Base-by-base conservation (phyloP, 805 yeast species). In the Candida takata region DNA sequence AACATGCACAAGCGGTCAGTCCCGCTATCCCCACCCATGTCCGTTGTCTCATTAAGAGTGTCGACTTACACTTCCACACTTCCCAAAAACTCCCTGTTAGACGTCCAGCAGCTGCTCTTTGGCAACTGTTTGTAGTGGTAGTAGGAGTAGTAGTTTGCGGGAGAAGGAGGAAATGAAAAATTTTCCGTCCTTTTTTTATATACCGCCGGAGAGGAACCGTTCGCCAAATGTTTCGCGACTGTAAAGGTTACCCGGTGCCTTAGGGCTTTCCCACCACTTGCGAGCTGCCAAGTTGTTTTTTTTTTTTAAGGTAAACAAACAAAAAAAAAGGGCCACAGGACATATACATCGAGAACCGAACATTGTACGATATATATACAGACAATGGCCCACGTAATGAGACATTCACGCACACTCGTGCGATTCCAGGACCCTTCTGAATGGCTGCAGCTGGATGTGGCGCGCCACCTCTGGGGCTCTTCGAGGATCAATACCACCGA, bases 391-490 rank as follows among this genome's bases (percentile, higher is more conserved):
- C 32, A 42, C 19, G 40, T 38, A 6, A 34, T 42, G 2, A 37
- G 26, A n/a, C 33, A 44, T 19, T 37, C 38, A n/a, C 40, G 44
- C 12, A 34, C 42, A 6, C 32, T 33, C 5, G 35, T 35, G 9
- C 8, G 13, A 9, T 13, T 14, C 26, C 26, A 33, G 29, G 7
- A 13, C n/a, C 28, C 44, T 7, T 11, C 5, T 3, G 25, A 26
- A 5, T 17, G 34, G 12, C 29, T 45, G 7, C 49, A 48, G 23
- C 35, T 51, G 9, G 53, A 52, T 26, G 48, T 52, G 9, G 51
- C 53, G 1, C 44, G 47, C 14, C 49, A 46, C 33, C 33, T 51
- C 14, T 50, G 56, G 56, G 33, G 38, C 15, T 14, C 42, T 8
- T 32, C 43, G 9, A 31, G 42, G 24, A 24, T 31, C 15, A 21